Base-by-base conservation (phyloP, 306 rosid species). In the Comarum palustre region DNA sequence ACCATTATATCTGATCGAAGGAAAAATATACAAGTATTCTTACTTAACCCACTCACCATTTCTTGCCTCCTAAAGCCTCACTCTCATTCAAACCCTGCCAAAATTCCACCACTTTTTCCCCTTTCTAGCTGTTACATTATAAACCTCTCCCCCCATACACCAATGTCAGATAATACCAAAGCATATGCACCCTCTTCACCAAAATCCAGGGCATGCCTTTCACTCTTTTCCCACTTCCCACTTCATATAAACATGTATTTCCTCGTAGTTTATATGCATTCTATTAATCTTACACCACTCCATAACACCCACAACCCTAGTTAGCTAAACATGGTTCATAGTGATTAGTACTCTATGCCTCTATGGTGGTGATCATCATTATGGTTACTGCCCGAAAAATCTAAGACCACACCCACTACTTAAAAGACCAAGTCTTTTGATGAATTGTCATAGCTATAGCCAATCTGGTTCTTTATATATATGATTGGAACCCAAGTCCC, bases 191-290 rank as follows among this genome's bases (percentile, higher is more conserved):
- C 10, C 78, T 73, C 90, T 73, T 84, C 86, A 80, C 83, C 80
- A 84, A 85, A 46, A 82, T 81, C 93, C 78, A 87, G 90, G 86
- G 90, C 96, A 85, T 86, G 90, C 89, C 80, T 79, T 71, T 27
- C 39, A 82, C 82, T 84, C 84, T 82, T 73, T 76, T 36, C 76
- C 78, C 71, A 54, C 69, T 73, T 72, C 22, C 73, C 62, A 20
- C 42, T 29, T 14, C 20, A 34, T 19, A 48, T 17, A 48, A 5
- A 6, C 19, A 48, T 48, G 24, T 17, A 17, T 17, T 48, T 46
- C 60, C 58, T 71, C 62, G 71, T 80, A 80, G 66, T 73, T 81
- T 71, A 69, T 67, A n/a, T 71, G 52, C 74, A 25, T 8, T 46
- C 59, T 73, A n/a, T n/a, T n/a, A 64, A 48, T 27, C 72, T 54